phyloP scores from a whole-genome alignment of 345 rosid species.

The Erodium maritimum region DNA sequence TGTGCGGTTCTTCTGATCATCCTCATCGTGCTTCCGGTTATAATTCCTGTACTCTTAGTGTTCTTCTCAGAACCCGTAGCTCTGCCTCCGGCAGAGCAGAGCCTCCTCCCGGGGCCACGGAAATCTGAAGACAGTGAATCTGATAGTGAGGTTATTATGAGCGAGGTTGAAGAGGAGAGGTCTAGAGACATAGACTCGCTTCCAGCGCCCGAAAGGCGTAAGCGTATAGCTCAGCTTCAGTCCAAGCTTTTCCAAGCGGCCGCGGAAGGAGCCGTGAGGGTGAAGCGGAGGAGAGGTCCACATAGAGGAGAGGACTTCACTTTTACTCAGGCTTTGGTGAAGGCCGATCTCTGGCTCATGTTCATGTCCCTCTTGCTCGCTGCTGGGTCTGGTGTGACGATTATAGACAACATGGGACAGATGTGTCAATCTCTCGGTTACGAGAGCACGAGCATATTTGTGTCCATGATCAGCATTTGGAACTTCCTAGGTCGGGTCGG shows the following conservation, averaged over 20 bases:
- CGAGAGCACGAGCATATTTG: slow-evolving; percentile 42
- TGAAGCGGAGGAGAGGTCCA: slow-evolving; percentile 48
- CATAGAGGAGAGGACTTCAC: slow-evolving; percentile 77
- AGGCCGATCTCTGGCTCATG: slow-evolving; percentile 72
- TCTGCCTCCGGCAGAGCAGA: slow-evolving; percentile 12
- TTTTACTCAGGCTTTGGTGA: slow-evolving; percentile 48
- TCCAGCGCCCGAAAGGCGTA: slow-evolving; percentile 38
- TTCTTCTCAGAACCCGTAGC: slow-evolving; percentile 15
- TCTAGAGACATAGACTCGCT: slow-evolving; percentile 36
- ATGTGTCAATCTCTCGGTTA: slow-evolving; percentile 60
- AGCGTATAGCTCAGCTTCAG: slow-evolving; percentile 44
- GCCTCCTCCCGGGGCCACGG: slow-evolving; percentile 18
- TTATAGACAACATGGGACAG: slow-evolving; percentile 83
- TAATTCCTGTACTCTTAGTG: slow-evolving; percentile 39
- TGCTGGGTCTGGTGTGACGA: slow-evolving; percentile 69
- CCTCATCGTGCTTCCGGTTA: slow-evolving; percentile 41
- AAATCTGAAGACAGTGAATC: slow-evolving; percentile 23
- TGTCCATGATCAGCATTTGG: slow-evolving; percentile 77
- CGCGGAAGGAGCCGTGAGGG: slow-evolving; percentile 48
- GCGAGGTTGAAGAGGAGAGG: slow-evolving; percentile 65
- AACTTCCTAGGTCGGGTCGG: slow-evolving; percentile 88
- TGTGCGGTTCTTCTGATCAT: slow-evolving; percentile 36
- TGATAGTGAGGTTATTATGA: slow-evolving; percentile 33
- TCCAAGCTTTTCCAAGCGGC: slow-evolving; percentile 48
- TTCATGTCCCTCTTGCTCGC: slow-evolving; percentile 58